A percentile compares a stretch with the other conserved stretches of the same genome.
These are phyloP conservation scores for Barbarea vulgaris DNA, from an alignment of 345 rosid species.

Conservation along the genomic window DNA sequence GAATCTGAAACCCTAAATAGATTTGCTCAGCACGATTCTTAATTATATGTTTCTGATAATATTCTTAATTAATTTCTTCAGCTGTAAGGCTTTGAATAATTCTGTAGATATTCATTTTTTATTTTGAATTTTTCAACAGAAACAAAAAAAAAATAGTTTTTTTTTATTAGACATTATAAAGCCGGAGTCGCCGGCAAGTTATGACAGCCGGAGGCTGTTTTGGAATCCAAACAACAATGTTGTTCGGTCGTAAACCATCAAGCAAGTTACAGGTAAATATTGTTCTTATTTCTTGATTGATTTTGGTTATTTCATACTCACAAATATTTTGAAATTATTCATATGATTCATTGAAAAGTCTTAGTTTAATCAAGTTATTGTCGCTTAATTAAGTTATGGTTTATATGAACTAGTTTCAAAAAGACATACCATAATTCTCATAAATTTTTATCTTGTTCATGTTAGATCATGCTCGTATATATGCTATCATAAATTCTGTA, in stretches of 20 bases:
- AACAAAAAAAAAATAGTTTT: background rate
- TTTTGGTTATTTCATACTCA: constrained; percentile 14
- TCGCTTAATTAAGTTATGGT: constrained; percentile 19
- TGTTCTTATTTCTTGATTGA: constrained; percentile 17
- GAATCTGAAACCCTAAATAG: constrained; percentile 26
- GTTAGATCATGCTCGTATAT: background rate
- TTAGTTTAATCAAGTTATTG: background rate
- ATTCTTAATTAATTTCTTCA: constrained; percentile 20
- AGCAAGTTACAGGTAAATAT: constrained; percentile 49
- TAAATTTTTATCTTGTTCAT: background rate
- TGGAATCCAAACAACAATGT: constrained; percentile 50
- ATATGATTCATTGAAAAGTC: background rate
- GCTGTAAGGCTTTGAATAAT: constrained; percentile 37
- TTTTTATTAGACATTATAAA: constrained; percentile 32
- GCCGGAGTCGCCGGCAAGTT: constrained; percentile 25
- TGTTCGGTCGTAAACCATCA: constrained; percentile 48
- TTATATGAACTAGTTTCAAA: background rate
- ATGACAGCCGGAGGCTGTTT: constrained; percentile 49
- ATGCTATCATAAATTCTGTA: background rate
- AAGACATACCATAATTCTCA: background rate
- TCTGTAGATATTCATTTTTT: constrained; percentile 18
- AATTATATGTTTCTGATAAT: constrained; percentile 10
- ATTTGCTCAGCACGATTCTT: constrained; percentile 37
- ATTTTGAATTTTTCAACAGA: constrained; percentile 32
- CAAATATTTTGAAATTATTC: background rate